phyloP scores from a whole-genome alignment of 441 rosid genomes.

The Metrosideros polymorpha region DNA sequence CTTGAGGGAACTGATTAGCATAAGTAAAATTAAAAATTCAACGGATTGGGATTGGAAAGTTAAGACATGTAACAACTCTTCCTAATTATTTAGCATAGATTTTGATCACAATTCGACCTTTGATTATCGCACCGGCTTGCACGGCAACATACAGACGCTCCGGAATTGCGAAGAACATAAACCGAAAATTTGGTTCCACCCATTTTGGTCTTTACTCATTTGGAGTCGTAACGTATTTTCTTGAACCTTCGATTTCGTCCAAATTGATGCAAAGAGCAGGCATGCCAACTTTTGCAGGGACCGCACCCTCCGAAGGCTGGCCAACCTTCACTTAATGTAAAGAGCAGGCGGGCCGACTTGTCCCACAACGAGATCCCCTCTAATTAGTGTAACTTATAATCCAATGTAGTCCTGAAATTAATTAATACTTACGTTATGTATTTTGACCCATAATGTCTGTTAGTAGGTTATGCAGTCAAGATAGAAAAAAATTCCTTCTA shows the following conservation, averaged over 20 bases:
- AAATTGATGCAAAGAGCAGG: not conserved
- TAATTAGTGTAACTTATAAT: not conserved
- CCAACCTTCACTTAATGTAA: not conserved
- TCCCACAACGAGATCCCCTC: not conserved
- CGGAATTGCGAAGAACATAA: not conserved
- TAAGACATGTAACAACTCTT: not conserved
- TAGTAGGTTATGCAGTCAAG: not conserved
- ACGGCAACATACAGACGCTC: not conserved
- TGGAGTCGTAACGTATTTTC: not conserved
- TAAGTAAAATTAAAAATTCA: not conserved
- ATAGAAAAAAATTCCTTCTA: not conserved
- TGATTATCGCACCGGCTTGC: not conserved
- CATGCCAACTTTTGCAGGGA: not conserved
- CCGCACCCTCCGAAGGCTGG: not conserved
- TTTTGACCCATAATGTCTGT: not conserved
- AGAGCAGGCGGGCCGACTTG: not conserved
- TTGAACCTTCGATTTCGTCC: not conserved
- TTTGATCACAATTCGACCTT: not conserved
- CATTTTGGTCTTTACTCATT: not conserved
- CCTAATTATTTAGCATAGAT: not conserved
- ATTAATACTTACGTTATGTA: not conserved
- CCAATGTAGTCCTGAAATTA: not conserved
- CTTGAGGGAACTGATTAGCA: not conserved
- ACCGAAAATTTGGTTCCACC: not conserved
- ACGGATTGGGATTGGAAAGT: not conserved